Base-by-base conservation (phyloP, 1,284 basidiomycete species). In the Rugosomyces carneus region DNA sequence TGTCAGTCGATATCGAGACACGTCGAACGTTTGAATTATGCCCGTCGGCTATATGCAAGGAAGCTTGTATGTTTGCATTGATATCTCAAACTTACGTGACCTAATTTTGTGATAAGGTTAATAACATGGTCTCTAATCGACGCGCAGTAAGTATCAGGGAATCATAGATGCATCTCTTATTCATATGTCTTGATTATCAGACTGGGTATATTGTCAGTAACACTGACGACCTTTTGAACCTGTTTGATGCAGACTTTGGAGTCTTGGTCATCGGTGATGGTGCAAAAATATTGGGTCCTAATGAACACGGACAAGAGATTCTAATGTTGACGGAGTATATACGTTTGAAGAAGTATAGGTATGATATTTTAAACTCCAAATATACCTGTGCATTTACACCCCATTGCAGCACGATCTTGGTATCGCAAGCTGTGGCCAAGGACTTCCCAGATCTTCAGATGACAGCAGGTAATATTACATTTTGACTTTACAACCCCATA, bases 131-230 rank as follows among this genome's bases (percentile, higher is more conserved):
- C 1, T 82, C 81, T 3, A 80, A 84, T 42, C 71, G 75, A 40
- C 85, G 89, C 56, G 84, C 89, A 4, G 70, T 71, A 42, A 44
- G 45, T 32, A 24, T 23, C 21, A 23, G 3, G 7, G 21, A 23
- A 7, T 3, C 21, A 23, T 23, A 7, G 21, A 23, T 23, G 3
- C 21, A 23, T 23, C 21, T n/a, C 6, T 43, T 15, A 24, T 39
- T n/a, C 23, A 18, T 42, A 42, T 34, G 43, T 47, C 36, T 21
- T 20, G n/a, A 36, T 38, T 37, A 66, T 70, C 44, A 89, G 52
- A 80, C 82, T 13, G 89, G 88, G 0, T 92, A 92, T 64, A 90
- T 93, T 54, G 83, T 93, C 15, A 89, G 88, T 23, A 89, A 92
- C 58, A 84, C 89, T 1, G 85, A 92, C 57, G 90, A 93, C 57